Evolutionary conservation across 2,329 filamentous ascomycete genomes (phyloP), one percentile per base, ranked within the genome.

Genomic region (Ophiocordyceps camponoti-floridani): DNA sequence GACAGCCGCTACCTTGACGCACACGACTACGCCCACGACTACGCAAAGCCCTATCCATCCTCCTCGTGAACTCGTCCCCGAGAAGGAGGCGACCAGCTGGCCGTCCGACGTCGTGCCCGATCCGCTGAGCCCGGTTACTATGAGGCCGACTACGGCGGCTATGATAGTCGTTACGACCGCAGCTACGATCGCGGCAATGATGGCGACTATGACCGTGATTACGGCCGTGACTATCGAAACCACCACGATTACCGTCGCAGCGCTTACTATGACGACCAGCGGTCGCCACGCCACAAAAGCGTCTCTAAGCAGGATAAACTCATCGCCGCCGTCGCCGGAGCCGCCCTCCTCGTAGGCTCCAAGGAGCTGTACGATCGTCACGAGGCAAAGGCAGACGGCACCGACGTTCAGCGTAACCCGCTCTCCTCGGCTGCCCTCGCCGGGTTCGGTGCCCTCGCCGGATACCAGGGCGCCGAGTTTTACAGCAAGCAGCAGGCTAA

Each of bases 41-140:
- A 69, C 50, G 57, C 66, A 46, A 65, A 64, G 50, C 58, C 62
- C 28, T 60, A 67, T 43, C 58, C 63, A n/a, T 37, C 33, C 41
- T 63, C 64, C 28, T n/a, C 69, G 66, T 47, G 74, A 77, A 40
- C 64, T 80, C 8, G 62, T 79, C 12, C 72, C 33, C 67, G 73
- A 26, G 58, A 82, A 50, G 80, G 88, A 58, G 81, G 86, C 60
- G 79, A 80, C 41, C 65, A 81, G 26, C 79, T 79, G 2, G 63
- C 93, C 56, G 77, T 93, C 48, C 77, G 77, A 35, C 72, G 75
- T 51, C 74, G 80, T 47, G 68, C 79, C 52, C 73, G 78, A 53
- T 84, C 81, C 7, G 73, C 72, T 46, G 79, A 79, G 46, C 68
- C 72, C 41, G 64, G 66, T 48, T 68, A 75, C 54, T 73, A 79